Percentiles rank a stretch among this genome's conserved stretches.
Conservation (phyloP, 2,329 filamentous ascomycete genomes). For the Scedosporium boydii region DNA sequence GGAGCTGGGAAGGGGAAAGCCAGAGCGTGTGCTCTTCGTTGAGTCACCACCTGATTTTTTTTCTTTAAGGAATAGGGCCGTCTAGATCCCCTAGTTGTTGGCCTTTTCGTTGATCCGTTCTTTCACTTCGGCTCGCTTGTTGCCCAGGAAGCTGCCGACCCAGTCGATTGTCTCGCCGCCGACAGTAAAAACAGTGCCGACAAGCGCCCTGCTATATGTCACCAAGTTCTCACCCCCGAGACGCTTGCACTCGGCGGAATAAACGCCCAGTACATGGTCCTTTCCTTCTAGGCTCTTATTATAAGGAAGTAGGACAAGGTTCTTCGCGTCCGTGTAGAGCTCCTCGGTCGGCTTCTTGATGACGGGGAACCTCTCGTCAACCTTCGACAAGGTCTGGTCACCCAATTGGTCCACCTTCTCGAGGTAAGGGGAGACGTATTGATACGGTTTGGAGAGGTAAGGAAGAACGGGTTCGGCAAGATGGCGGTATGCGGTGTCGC, state of each 20-base stretch:
- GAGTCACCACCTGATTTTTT: too few relatives aligned
- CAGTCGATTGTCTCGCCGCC: constrained; percentile 55
- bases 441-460: constrained; percentile 69
- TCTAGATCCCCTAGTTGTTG: constrained; percentile 25
- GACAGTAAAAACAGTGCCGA: constrained; percentile 59
- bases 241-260: constrained; percentile 52
- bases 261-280: constrained; percentile 50
- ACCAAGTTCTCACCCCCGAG: constrained; percentile 53
- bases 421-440: constrained; percentile 77
- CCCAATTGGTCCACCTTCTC: constrained; percentile 70
- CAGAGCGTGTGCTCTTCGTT: too few relatives aligned
- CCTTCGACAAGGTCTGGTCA: constrained; percentile 57
- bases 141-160: constrained; percentile 47
- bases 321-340: constrained; percentile 55
- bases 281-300: constrained; percentile 52
- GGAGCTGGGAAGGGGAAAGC: too few relatives aligned
- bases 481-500: constrained; percentile 64
- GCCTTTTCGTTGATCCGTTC: constrained; percentile 42
- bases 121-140: constrained; percentile 54
- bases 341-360: constrained; percentile 69
- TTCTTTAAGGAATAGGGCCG: too few relatives aligned
- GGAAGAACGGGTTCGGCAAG: constrained; percentile 71
- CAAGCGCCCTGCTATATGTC: constrained; percentile 59
- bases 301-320: constrained; percentile 52
- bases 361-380: constrained; percentile 62